Evolutionary conservation across 2,329 filamentous ascomycete species (phyloP), one percentile per base, ranked within the genome.

Genomic region (Penicillium sp.): DNA sequence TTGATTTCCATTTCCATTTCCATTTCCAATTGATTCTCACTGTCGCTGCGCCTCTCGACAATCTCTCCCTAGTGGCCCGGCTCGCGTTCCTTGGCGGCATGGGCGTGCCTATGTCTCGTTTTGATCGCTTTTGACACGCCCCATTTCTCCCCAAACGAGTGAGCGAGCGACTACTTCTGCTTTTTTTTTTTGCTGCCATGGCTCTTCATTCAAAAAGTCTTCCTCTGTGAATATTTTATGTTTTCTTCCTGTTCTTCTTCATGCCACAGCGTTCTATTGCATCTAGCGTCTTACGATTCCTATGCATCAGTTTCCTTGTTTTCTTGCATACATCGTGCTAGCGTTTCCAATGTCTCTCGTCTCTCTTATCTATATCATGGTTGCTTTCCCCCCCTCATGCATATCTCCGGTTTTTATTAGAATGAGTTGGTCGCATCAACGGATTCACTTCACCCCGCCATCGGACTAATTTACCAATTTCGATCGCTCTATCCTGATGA

Each of bases 241-340:
- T 21, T 34, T 42, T 33, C n/a, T 27, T 48, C 8, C 34, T 20
- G 9, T 15, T 6, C 17, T 24, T 13, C 17, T 46, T 33, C 48
- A 41, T 51, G 47, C 43, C 36, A 33, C 41, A 42, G 49, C 49
- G 42, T 50, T 50, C 12, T 29, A 40, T 43, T 46, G 27, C 21
- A 42, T 42, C 17, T 20, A 42, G 26, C 39, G 39, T 42, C 39
- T 26, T 42, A 29, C 7, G 39, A 13, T 12, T 29, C 26, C 39
- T n/a, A 27, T 42, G 39, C 39, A 42, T 42, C 20, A 15, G 18
- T 27, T 48, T 44, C 34, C 27, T 12, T 21, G 26, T 43, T 48
- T 33, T 46, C 47, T 40, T 51, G 40, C 34, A 37, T 51, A 24
- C 18, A 42, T 29, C 15, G 8, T 29, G 17, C 8, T 21, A 42